phyloP scores from a whole-genome alignment of 306 rosid species.

The Mucuna pruriens region DNA sequence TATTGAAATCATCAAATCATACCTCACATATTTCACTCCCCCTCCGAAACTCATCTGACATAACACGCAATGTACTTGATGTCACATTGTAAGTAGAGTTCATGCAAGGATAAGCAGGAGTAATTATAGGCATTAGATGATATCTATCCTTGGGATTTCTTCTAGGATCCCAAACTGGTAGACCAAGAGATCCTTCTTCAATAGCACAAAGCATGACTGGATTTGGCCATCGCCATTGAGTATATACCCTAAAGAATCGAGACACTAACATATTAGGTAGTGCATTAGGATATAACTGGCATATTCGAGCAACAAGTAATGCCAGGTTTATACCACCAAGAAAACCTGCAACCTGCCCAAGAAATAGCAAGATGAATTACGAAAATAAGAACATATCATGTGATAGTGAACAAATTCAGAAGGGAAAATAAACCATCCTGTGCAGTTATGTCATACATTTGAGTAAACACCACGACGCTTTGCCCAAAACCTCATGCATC shows the following conservation, averaged over 20 bases:
- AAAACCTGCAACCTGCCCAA: conserved; percentile 89
- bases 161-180: conserved; percentile 97
- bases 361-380: conserved; percentile 36
- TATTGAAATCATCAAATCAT: conserved; percentile 30
- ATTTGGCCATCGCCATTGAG: conserved; percentile 99
- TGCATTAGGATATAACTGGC: conserved; percentile 97
- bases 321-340: conserved; percentile 99
- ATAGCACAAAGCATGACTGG: conserved; percentile 94
- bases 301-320: conserved; percentile 97
- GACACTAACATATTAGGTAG: conserved; percentile 93
- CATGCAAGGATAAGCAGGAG: conserved; percentile 99
- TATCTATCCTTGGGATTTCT: conserved; percentile 78
- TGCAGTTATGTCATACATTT: conserved; percentile 62
- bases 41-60: conserved; percentile 91
- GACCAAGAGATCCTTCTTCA: conserved; percentile 95
- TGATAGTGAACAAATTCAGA: conserved; percentile 15
- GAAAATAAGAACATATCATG: conserved; percentile 30
- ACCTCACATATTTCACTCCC: conserved; percentile 96
- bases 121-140: conserved; percentile 96
- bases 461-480: conserved; percentile 97
- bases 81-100: conserved; percentile 98
- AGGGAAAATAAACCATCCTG: background rate
- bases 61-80: conserved; percentile 82
- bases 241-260: conserved; percentile 92
- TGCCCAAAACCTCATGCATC: conserved; percentile 98